Percentiles rank a stretch among this genome's conserved stretches.
Evolutionary conservation across 2,329 filamentous ascomycete genomes (phyloP).

Genomic region (Didymella pinodella): DNA sequence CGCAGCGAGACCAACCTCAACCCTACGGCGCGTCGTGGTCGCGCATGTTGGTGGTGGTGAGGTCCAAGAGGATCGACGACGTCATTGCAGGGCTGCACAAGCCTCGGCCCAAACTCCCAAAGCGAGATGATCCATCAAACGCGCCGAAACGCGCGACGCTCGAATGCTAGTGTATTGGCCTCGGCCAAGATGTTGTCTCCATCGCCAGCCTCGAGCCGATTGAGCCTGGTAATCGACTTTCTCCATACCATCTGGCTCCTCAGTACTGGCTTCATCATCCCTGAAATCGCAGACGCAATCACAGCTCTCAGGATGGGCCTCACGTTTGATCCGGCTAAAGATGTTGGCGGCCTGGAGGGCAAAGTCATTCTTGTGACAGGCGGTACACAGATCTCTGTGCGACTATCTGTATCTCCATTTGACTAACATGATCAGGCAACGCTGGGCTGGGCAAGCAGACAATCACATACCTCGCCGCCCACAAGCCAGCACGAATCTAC

Average conservation of each 20-base stretch:
- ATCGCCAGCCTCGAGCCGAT: not conserved
- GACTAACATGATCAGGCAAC: constrained; percentile 47
- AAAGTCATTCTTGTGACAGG: constrained; percentile 50
- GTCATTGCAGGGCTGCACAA: constrained; percentile 1
- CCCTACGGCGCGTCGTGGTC: not conserved
- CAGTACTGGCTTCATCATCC: constrained; percentile 21
- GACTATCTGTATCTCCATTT: not conserved
- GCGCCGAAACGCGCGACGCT: constrained; percentile 15
- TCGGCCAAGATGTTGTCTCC: constrained; percentile 1
- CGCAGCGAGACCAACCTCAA: not conserved
- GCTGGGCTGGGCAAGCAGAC: constrained; percentile 58
- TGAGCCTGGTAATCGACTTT: constrained; percentile 1
- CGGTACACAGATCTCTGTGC: constrained; percentile 31
- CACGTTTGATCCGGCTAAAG: constrained; percentile 38
- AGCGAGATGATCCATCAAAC: constrained; percentile 2
- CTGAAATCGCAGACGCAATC: constrained; percentile 13
- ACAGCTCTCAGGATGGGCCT: constrained; percentile 27
- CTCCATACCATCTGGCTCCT: constrained; percentile 11
- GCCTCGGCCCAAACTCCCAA: constrained; percentile 7
- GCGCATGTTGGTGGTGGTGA: not conserved
- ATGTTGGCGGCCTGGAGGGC: constrained; percentile 39
- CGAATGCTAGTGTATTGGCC: not conserved
- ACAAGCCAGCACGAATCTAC: constrained; percentile 57
- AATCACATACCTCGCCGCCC: constrained; percentile 54
- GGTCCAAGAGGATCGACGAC: not conserved